Evolutionary conservation across 805 yeast genomes (phyloP).

Genomic region (Suhomyces emberorum): DNA sequence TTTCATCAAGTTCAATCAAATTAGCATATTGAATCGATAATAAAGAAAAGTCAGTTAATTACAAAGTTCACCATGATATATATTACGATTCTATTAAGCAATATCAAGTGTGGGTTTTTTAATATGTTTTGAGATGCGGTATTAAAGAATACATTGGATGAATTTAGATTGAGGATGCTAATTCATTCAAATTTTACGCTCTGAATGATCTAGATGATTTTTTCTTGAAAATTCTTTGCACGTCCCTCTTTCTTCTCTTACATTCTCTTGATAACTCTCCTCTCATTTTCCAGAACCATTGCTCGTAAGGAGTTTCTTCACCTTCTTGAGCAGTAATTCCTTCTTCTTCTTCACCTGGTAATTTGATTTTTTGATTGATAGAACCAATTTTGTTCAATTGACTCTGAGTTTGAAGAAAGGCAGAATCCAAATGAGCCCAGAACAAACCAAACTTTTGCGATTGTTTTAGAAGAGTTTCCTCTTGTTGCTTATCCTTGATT

Average conservation of each 20-base stretch:
- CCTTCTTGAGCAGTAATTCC: constrained; percentile 23
- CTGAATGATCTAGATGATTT: constrained; percentile 12
- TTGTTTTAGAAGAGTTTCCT: constrained; percentile 23
- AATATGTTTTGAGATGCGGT: too few relatives aligned
- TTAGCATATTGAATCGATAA: too few relatives aligned
- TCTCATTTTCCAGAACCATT: constrained; percentile 79
- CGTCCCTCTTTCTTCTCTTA: constrained; percentile 74
- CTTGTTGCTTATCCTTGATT: constrained; percentile 29
- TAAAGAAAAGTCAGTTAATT: too few relatives aligned
- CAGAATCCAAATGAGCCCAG: constrained; percentile 82
- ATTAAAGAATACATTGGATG: too few relatives aligned
- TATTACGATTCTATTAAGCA: too few relatives aligned
- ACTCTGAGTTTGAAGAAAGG: constrained; percentile 81
- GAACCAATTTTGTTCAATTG: constrained; percentile 60
- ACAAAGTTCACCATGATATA: too few relatives aligned
- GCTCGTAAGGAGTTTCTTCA: constrained; percentile 54
- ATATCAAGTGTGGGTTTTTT: too few relatives aligned
- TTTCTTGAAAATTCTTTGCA: constrained; percentile 54
- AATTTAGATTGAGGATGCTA: too few relatives aligned
- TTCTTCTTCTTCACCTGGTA: constrained; percentile 38
- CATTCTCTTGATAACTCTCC: constrained; percentile 76
- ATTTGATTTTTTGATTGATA: constrained; percentile 22
- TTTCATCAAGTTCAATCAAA: too few relatives aligned
- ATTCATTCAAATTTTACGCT: too few relatives aligned
- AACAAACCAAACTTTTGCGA: constrained; percentile 50